A percentile compares a stretch with the other conserved stretches of the same genome.
phyloP scores from a whole-genome alignment of 2,329 filamentous ascomycete species.

The Hypoxylon rubiginosum region DNA sequence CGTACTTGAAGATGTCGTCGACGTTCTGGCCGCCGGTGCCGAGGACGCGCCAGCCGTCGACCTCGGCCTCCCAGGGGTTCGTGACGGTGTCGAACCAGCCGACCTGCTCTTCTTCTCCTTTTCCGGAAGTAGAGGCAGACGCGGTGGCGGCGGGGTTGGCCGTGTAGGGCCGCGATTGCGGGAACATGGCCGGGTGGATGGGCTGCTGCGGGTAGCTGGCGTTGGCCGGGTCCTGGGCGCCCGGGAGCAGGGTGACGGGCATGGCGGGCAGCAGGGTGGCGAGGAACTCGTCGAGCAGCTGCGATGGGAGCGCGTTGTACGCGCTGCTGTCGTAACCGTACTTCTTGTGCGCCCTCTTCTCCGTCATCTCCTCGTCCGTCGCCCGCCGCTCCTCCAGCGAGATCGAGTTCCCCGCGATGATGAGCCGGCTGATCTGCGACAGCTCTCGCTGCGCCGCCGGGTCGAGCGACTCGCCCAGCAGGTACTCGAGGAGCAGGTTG shows the following conservation, averaged over 20 bases:
- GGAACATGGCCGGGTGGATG: conserved; percentile 93
- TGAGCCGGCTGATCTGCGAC: conserved; percentile 81
- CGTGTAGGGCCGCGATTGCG: conserved; percentile 77
- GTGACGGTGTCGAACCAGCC: conserved; percentile 91
- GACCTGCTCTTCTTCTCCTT: conserved; percentile 56
- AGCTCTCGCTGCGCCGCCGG: conserved; percentile 69
- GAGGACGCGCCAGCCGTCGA: conserved; percentile 90
- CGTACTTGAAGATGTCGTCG: conserved; percentile 93
- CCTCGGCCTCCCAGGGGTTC: conserved; percentile 91
- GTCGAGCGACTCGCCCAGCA: conserved; percentile 84
- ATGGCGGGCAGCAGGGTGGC: conserved; percentile 84
- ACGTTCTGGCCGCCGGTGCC: conserved; percentile 93
- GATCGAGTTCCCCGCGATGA: conserved; percentile 94
- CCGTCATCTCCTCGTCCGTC: conserved; percentile 55
- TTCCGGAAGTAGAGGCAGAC: too few relatives aligned
- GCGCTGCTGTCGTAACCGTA: conserved; percentile 93
- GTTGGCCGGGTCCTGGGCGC: conserved; percentile 87
- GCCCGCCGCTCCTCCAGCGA: conserved; percentile 54
- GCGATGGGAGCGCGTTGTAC: conserved; percentile 89
- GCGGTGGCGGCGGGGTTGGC: too few relatives aligned
- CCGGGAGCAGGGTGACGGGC: conserved; percentile 89
- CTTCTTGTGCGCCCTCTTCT: conserved; percentile 75
- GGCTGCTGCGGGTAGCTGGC: conserved; percentile 91
- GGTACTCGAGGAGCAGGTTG: conserved; percentile 85
- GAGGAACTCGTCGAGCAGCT: conserved; percentile 87